Base-by-base conservation (phyloP, 1,284 basidiomycete genomes). In the Ganoderma leucocontextum region DNA sequence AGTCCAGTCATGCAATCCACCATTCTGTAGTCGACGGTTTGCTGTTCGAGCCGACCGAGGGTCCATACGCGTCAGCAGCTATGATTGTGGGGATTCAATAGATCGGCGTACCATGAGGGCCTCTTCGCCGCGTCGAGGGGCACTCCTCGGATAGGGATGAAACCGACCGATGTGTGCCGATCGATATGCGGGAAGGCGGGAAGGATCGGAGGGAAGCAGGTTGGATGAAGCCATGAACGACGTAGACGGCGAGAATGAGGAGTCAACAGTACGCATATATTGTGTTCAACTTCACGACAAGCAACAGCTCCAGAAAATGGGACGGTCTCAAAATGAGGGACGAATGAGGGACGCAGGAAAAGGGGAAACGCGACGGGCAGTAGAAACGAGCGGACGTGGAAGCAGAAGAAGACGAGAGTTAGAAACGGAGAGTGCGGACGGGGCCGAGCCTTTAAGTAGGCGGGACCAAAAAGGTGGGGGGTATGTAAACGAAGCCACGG, bases 81-180 rank as follows among this genome's bases (percentile, higher is more conserved):
- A 9, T 58, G 15, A 35, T 25, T 12, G 7, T 15, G n/a, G 35
- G 35, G 19, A 38, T 38, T 29, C 55, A 36, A n/a, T 15, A n/a
- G 35, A 35, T 38, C n/a, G 25, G 79, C 74, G 38, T 77, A 80
- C 69, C 69, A 70, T 67, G 52, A 73, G 60, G 9, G 65, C 60
- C 42, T 73, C 72, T 44, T 70, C 64, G 10, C 62, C 64, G 12
- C 66, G 66, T 42, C 35, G 62, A 38, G 63, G 70, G 6, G 39
- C 52, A 9, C 38, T 65, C 38, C 72, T 64, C 59, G 72, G 70
- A n/a, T 74, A 74, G 33, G 72, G 73, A 60, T 74, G 73, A 33
- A 64, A 74, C 35, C 73, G 63, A 2, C 65, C 63, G 7, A 71
- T 41, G 29, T 74, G 71, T 9, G 67, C 59, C 8, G 17, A 60